phyloP scores from a whole-genome alignment of 1,139 yeast species.

The Nadsonia commutata region DNA sequence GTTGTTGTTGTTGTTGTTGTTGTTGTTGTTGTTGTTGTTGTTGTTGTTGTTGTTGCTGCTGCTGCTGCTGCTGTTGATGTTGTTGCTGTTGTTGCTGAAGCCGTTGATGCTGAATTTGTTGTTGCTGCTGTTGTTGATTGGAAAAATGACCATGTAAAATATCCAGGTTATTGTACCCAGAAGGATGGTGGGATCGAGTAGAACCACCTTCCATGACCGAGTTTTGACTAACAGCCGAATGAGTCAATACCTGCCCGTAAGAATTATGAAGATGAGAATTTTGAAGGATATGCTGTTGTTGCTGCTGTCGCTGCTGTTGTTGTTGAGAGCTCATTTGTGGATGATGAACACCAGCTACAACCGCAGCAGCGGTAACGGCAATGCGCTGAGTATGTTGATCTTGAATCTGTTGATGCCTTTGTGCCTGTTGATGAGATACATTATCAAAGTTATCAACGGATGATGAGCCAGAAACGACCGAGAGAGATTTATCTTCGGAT shows the following conservation, averaged over 20 bases:
- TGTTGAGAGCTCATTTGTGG: slow-evolving; percentile 1
- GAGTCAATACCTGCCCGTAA: slow-evolving; percentile 1
- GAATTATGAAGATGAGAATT: slow-evolving; percentile 9
- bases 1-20: slow-evolving; percentile 1
- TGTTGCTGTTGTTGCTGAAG: slow-evolving; percentile 8
- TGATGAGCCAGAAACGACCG: not conserved
- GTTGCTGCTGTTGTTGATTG: not conserved
- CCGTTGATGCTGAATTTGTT: slow-evolving; percentile 4
- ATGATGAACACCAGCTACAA: not conserved
- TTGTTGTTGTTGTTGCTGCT: not conserved
- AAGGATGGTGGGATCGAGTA: not conserved
- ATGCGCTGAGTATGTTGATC: not conserved
- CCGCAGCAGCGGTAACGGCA: not conserved
- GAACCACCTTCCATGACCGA: slow-evolving; percentile 5
- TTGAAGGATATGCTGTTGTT: slow-evolving; percentile 8
- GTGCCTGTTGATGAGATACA: slow-evolving; percentile 2
- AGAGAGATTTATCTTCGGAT: not conserved
- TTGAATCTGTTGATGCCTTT: slow-evolving; percentile 1
- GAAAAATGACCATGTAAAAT: not conserved
- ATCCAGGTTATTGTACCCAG: not conserved
- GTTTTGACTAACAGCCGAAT: slow-evolving; percentile 3
- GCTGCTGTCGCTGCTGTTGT: slow-evolving; percentile 10
- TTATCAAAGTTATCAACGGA: slow-evolving; percentile 1
- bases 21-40: not conserved
- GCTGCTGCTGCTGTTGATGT: not conserved